Evolutionary conservation across 1,139 yeast genomes (phyloP), one percentile per base, ranked within the genome.

Genomic region (Geotrichum australiense): DNA sequence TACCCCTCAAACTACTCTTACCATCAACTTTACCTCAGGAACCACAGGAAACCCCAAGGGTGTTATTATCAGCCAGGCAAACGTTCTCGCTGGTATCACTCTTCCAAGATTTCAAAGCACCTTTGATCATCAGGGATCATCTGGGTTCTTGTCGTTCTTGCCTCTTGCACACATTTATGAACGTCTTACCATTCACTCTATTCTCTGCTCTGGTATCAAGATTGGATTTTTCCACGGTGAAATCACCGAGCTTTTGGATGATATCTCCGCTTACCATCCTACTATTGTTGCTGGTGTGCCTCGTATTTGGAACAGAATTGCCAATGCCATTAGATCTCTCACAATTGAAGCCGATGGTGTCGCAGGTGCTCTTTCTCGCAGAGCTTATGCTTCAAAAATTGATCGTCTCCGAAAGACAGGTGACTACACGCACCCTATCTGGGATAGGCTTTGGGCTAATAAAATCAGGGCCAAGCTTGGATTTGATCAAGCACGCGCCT

Each of bases 21-120:
- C 89, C 38, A 76, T 83, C 48, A 77, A 82, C 33, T 83, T 81
- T 61, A 83, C 94, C 11, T 78, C 87, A 5, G 89, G 89, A 25
- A 79, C 89, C 19, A 80, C 89, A 3, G 87, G 87, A 14, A 59
- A 68, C 43, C 37, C 89, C 89, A 81, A 81, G 59, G 89, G 89
- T 36, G 89, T 78, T n/a, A 72, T 74, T 25, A 63, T 80, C 50
- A 66, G 74, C 5, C 85, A 81, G 44, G 59, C 60, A 31, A 68
- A 66, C 50, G 71, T 76, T 1, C 66, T 73, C n/a, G 68, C 82
- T 10, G 76, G 76, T 7, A 53, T 71, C 41, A 50, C 67, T 55
- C 35, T 56, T 51, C 20, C 58, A 57, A 57, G 38, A 53, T 22
- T 51, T 56, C 48, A 36, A 7, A 4, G 27, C 19, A 14, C 28